Conservation (phyloP, 345 rosid species). For the Murraya koenigii region DNA sequence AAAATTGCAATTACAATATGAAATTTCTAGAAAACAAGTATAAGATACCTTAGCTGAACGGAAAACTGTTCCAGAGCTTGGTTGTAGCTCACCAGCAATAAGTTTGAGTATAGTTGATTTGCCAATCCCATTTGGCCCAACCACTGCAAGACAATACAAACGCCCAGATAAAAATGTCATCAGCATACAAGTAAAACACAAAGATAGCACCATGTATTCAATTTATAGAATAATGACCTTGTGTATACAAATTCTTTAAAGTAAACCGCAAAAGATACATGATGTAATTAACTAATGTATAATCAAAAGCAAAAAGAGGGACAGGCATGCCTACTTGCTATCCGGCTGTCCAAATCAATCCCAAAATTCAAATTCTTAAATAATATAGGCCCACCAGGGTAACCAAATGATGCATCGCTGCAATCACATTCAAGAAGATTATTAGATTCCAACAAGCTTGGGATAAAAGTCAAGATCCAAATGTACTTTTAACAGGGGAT, state of each 20-base stretch:
- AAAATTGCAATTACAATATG: neutral
- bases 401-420: constrained; percentile 99
- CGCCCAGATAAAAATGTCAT: neutral
- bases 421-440: constrained; percentile 23
- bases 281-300: neutral
- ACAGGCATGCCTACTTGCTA: constrained; percentile 73
- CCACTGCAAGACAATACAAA: constrained; percentile 62
- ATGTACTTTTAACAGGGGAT: neutral
- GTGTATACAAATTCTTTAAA: neutral
- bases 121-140: constrained; percentile 99
- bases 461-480: neutral
- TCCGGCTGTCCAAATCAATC: constrained; percentile 95
- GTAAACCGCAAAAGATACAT: neutral
- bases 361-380: constrained; percentile 97
- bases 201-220: neutral
- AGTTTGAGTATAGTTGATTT: constrained; percentile 97
- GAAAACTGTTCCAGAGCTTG: constrained; percentile 96
- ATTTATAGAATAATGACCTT: neutral
- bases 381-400: constrained; percentile 84
- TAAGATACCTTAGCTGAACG: constrained; percentile 90
- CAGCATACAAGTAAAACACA: neutral
- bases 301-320: neutral
- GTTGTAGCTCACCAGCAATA: constrained; percentile 92
- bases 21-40: neutral
- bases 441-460: constrained; percentile 5